Conservation (phyloP, 108 stramenopile species). For the Nitzschia sp. region DNA sequence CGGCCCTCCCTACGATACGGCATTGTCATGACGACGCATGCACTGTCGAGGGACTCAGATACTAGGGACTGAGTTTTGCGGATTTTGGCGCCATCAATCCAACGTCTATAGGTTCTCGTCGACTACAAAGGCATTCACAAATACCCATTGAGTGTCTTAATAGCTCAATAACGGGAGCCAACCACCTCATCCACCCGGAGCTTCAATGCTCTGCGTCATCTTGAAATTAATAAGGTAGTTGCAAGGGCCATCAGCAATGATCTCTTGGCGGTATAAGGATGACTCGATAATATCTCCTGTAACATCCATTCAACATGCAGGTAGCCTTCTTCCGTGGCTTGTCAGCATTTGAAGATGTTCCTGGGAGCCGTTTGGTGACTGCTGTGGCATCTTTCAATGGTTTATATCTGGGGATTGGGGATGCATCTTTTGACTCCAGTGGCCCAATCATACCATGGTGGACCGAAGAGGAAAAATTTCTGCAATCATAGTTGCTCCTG, state of each 20-base stretch:
- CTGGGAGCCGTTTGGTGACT: background rate
- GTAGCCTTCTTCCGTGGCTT: slow-evolving; percentile 64
- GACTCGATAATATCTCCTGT: slow-evolving; percentile 34
- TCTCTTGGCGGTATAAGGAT: slow-evolving; percentile 44
- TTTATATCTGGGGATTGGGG: background rate
- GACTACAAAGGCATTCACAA: too few species aligned
- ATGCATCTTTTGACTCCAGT: background rate
- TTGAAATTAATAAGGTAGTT: slow-evolving; percentile 66
- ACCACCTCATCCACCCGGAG: slow-evolving; percentile 69
- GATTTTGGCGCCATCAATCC: too few species aligned
- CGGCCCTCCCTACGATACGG: too few species aligned
- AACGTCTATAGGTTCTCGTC: too few species aligned
- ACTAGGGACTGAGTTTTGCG: too few species aligned
- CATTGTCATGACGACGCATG: too few species aligned
- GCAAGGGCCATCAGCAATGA: slow-evolving; percentile 85
- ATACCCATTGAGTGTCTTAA: too few species aligned
- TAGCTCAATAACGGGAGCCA: slow-evolving; percentile 72
- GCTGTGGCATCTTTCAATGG: background rate
- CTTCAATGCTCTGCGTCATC: slow-evolving; percentile 47
- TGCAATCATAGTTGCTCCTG: too few species aligned
- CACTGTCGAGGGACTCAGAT: too few species aligned
- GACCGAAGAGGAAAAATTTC: too few species aligned
- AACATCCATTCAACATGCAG: slow-evolving; percentile 49
- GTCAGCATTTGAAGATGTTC: background rate
- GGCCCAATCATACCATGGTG: background rate